Evolutionary conservation across 805 yeast species (phyloP).

Genomic region (Starmerella kuoi): DNA sequence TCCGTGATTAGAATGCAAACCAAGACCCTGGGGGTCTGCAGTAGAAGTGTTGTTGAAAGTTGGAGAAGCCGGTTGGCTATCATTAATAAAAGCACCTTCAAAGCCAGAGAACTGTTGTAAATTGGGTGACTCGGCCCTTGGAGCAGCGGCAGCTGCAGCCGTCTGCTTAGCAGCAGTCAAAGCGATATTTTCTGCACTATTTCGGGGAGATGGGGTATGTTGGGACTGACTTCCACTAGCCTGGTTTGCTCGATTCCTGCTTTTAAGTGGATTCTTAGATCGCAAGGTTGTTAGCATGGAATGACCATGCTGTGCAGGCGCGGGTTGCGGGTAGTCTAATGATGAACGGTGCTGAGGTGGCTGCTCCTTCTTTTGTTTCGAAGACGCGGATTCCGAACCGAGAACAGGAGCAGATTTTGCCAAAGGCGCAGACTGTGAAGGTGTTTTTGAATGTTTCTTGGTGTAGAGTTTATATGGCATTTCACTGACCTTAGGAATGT

Average conservation of each 20-base stretch:
- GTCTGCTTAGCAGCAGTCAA: slow-evolving; percentile 15
- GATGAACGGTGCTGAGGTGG: slow-evolving; percentile 13
- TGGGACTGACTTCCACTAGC: not conserved
- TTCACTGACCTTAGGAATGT: slow-evolving; percentile 20
- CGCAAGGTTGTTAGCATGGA: slow-evolving; percentile 20
- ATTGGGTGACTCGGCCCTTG: slow-evolving; percentile 2
- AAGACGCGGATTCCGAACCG: slow-evolving; percentile 1
- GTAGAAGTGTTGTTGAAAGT: not conserved
- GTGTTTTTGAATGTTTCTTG: slow-evolving; percentile 8
- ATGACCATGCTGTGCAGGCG: slow-evolving; percentile 14
- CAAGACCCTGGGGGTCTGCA: not conserved
- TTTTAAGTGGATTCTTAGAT: slow-evolving; percentile 12
- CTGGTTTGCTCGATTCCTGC: slow-evolving; percentile 1
- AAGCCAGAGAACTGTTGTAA: slow-evolving; percentile 16
- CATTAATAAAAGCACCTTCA: slow-evolving; percentile 16
- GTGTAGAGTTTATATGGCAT: slow-evolving; percentile 23
- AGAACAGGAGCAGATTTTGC: slow-evolving; percentile 4
- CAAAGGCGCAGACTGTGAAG: not conserved
- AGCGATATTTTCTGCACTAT: slow-evolving; percentile 12
- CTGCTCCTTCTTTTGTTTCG: not conserved
- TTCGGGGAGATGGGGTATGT: slow-evolving; percentile 12
- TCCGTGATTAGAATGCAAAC: not conserved
- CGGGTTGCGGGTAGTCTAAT: slow-evolving; percentile 19
- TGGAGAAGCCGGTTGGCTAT: slow-evolving; percentile 15
- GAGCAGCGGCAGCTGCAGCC: slow-evolving; percentile 1